These are phyloP conservation scores for Penicillium herquei DNA, from an alignment of 495 filamentous ascomycete species.

Conservation along the genomic window DNA sequence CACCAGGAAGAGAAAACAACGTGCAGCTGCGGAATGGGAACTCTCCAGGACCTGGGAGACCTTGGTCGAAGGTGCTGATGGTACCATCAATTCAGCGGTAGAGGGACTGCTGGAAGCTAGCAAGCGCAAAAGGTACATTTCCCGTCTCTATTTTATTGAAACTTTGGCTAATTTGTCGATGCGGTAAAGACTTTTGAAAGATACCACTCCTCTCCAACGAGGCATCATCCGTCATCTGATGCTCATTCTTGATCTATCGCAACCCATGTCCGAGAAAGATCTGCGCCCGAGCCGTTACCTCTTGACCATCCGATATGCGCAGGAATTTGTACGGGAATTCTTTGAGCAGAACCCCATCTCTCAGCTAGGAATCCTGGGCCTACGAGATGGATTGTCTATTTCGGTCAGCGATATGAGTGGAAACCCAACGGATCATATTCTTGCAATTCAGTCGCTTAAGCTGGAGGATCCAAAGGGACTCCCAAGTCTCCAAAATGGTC, in stretches of 20 bases:
- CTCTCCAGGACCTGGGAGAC: conserved; percentile 62
- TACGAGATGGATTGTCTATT: conserved; percentile 86
- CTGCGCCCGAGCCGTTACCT: conserved; percentile 83
- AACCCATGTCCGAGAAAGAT: conserved; percentile 94
- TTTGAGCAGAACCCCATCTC: conserved; percentile 99
- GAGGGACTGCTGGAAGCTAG: conserved; percentile 66
- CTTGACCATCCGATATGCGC: conserved; percentile 77
- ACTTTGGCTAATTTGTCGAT: conserved; percentile 1
- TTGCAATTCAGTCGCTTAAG: conserved; percentile 67
- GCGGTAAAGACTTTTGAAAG: conserved; percentile 65
- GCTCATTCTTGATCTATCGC: conserved; percentile 87
- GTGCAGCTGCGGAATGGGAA: conserved; percentile 58
- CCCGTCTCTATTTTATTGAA: too few species aligned
- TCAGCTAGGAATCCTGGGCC: conserved; percentile 85
- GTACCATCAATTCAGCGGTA: conserved; percentile 67
- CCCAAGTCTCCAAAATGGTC: conserved; percentile 89
- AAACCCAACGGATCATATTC: conserved; percentile 85
- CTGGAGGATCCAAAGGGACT: conserved; percentile 81
- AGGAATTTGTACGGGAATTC: conserved; percentile 87
- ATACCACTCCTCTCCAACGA: conserved; percentile 91
- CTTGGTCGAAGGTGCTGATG: conserved; percentile 69
- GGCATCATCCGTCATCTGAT: conserved; percentile 95
- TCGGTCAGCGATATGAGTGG: conserved; percentile 86
- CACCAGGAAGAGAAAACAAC: conserved; percentile 50
- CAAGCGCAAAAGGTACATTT: conserved; percentile 68